Base-by-base conservation (phyloP, 106 monocot genomes). In the Dendrobium chrysotoxum region DNA sequence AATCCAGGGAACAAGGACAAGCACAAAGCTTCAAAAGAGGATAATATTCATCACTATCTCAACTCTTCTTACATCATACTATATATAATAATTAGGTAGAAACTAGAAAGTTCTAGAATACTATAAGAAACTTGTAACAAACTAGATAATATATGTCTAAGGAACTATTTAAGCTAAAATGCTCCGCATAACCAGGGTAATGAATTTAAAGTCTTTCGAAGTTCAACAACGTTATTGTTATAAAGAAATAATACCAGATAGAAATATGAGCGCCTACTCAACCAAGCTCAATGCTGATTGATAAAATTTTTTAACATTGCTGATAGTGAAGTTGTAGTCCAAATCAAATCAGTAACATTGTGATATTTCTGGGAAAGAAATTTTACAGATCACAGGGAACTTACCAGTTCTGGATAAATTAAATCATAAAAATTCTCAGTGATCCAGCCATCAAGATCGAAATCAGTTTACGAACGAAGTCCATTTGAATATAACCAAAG, bases 401-500 rank as follows among this genome's bases (percentile, higher is more conserved):
- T 77, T 84, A 92, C 92, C 80, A 89, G 10, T 30, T 92, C 92
- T n/a, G 92, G 72, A 53, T 83, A 88, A 85, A 65, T n/a, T n/a
- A 89, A 66, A 84, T 90, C 92, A 84, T 89, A 90, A 8, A 85
- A 67, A 23, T 90, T 85, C 38, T 84, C 89, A 53, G 86, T 58
- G 23, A 84, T 70, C 85, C 87, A 88, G 31, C 86, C 86, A 80
- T 88, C 90, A 78, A 86, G 42, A 84, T 86, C 86, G 61, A 88
- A 72, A 77, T 88, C 92, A 68, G 82, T 5, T 50, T 86, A 82
- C 70, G 88, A 65, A 75, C 80, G 79, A 46, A 84, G 72, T 40
- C 93, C 90, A 82, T 86, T 93, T 78, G 93, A 86, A 84, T 88
- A 93, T 31, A 90, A 85, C 93, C 93, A 93, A 26, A 79, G 83